These are phyloP conservation scores for sunflower (Helianthus annuus) DNA, from an alignment of 129 eudicot genomes.

Conservation along the genomic window DNA sequence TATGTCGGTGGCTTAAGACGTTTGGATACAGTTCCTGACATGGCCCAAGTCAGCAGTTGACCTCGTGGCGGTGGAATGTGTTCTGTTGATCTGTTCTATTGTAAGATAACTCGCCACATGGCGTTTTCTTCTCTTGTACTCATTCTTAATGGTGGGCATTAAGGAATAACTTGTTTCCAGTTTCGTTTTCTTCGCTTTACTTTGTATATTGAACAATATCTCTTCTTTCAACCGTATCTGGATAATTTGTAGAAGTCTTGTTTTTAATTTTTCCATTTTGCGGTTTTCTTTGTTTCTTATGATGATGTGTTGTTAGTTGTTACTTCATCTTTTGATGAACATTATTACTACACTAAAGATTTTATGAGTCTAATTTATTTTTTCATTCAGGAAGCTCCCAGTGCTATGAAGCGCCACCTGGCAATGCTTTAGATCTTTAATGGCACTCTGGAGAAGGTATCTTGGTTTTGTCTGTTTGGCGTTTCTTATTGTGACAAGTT, in stretches of 20 bases:
- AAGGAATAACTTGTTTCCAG: slow-evolving; percentile 34
- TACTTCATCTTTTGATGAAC: neutral
- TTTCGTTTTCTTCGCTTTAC: slow-evolving; percentile 13
- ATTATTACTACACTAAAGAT: slow-evolving; percentile 16
- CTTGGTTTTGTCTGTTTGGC: slow-evolving; percentile 71
- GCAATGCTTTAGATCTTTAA: slow-evolving; percentile 74
- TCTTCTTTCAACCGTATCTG: slow-evolving; percentile 35
- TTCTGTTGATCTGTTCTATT: slow-evolving; percentile 94
- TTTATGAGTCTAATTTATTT: slow-evolving; percentile 56
- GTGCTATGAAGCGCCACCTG: slow-evolving; percentile 82
- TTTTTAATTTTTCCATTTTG: slow-evolving; percentile 2
- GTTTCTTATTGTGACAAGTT: slow-evolving; percentile 39
- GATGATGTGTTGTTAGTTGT: slow-evolving; percentile 23
- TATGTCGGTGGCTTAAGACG: slow-evolving; percentile 51
- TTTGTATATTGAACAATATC: slow-evolving; percentile 48
- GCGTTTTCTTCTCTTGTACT: slow-evolving; percentile 73
- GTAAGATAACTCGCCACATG: slow-evolving; percentile 94
- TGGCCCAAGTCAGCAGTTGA: slow-evolving; percentile 59
- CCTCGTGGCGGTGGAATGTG: slow-evolving; percentile 78
- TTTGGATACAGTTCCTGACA: slow-evolving; percentile 58
- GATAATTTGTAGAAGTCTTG: slow-evolving; percentile 24
- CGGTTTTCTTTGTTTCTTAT: neutral
- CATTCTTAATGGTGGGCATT: slow-evolving; percentile 65
- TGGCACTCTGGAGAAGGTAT: slow-evolving; percentile 95
- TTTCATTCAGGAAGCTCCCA: slow-evolving; percentile 80